Base-by-base conservation (phyloP, 1,284 basidiomycete genomes). In the Sphaerobolus stellatus region DNA sequence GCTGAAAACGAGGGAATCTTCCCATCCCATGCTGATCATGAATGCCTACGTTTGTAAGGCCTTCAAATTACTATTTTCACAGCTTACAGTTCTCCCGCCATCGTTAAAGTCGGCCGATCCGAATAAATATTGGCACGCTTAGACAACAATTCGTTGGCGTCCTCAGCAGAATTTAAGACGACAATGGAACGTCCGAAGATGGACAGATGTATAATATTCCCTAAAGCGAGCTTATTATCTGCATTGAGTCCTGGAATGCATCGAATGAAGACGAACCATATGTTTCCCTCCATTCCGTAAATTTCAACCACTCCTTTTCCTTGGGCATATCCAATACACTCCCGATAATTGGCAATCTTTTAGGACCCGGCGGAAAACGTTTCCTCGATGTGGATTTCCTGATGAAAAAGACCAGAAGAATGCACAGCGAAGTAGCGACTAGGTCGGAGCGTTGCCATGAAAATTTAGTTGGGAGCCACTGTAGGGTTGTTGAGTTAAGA, bases 51-150 rank as follows among this genome's bases (percentile, higher is more conserved):
- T 43, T 20, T 34, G 22, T 5, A 18, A n/a, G 18, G 13, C 28
- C 5, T 5, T 50, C 5, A 3, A 54, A n/a, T 27, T 52, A 11
- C 29, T 33, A 46, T 22, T 40, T 53, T 30, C 36, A 18, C 18
- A 6, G 66, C 70, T 48, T 61, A 75, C 64, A 89, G 73, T 58
- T 89, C 72, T 4, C 74, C 73, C 3, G 73, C 74, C 87, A 89
- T 89, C 51, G 84, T 72, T 31, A 88, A 44, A 29, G 30, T 64
- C 8, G 74, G 72, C 11, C 74, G 62, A 49, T 68, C 65, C 29
- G 66, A 69, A 53, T 71, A 72, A 24, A 64, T 65, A 7, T 57
- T 41, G 8, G 66, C 64, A 43, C 68, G 60, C 48, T 67, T 67
- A 11, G 71, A 71, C 36, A 74, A 58, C 1, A 75, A 58, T 9